Conservation (phyloP, 805 yeast species). For the Jamesozyma lodderae region DNA sequence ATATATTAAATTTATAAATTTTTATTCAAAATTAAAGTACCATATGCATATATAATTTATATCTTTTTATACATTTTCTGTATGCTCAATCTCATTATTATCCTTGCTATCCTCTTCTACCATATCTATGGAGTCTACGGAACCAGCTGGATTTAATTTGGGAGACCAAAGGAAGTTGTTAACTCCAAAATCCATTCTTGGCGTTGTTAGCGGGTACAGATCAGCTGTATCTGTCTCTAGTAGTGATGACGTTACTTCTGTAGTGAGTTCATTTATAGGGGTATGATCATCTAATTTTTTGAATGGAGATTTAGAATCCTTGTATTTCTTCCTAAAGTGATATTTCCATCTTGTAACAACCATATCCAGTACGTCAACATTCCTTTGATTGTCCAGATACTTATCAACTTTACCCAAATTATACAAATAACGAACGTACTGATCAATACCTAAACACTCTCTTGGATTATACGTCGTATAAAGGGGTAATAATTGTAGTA, state of each 20-base stretch:
- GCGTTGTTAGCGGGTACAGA: slow-evolving; percentile 10
- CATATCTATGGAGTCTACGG: background rate
- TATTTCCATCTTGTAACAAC: slow-evolving; percentile 31
- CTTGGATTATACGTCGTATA: slow-evolving; percentile 71
- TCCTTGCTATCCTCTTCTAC: background rate
- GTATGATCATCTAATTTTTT: background rate
- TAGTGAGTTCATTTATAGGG: background rate
- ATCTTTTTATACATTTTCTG: background rate
- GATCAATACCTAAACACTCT: slow-evolving; percentile 64
- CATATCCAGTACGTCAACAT: slow-evolving; percentile 31
- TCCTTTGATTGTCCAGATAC: slow-evolving; percentile 26
- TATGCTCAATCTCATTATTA: background rate
- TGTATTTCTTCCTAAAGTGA: slow-evolving; percentile 6
- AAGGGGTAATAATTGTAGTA: slow-evolving; percentile 61
- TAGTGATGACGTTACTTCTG: background rate
- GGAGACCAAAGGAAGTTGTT: slow-evolving; percentile 28
- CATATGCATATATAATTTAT: background rate
- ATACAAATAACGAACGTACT: slow-evolving; percentile 56
- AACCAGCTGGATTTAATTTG: background rate
- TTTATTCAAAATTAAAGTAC: too few species aligned
- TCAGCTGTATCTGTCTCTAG: background rate
- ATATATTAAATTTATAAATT: too few species aligned
- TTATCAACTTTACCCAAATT: slow-evolving; percentile 48
- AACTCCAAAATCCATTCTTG: slow-evolving; percentile 21
- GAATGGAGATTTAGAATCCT: background rate